Percentiles rank a stretch among this genome's conserved stretches.
Conservation (phyloP, 169 alveolate genomes). For the Cyclospora cayetanensis region DNA sequence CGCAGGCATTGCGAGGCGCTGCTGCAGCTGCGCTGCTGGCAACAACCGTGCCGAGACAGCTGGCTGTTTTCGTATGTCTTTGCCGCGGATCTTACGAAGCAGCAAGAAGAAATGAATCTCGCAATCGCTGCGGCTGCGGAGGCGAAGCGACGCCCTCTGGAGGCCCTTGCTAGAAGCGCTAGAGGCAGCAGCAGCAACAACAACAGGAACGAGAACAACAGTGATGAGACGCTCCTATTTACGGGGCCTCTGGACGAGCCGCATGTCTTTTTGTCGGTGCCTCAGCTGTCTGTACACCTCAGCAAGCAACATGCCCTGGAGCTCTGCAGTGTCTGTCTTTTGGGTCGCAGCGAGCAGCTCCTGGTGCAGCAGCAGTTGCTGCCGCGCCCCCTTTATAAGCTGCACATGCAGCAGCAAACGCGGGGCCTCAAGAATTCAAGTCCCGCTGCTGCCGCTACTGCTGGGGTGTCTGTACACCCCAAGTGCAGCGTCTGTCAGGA, state of each 20-base stretch:
- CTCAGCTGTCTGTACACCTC: background rate
- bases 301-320: background rate
- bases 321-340: background rate
- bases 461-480: constrained; percentile 24
- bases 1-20: background rate
- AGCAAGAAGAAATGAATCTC: background rate
- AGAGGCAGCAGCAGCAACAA: background rate
- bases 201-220: no score
- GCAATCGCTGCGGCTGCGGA: background rate
- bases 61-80: background rate
- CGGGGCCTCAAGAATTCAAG: background rate
- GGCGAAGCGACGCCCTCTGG: background rate
- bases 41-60: background rate
- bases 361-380: background rate
- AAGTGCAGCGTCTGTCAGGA: constrained; percentile 11
- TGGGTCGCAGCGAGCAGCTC: background rate
- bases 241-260: background rate
- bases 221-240: no score
- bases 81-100: background rate
- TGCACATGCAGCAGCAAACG: background rate
- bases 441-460: background rate
- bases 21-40: constrained; percentile 46
- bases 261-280: background rate
- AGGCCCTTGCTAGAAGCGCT: background rate
- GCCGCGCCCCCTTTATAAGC: background rate